Percentiles rank a stretch among this genome's conserved stretches.
phyloP scores from a whole-genome alignment of 2,329 filamentous ascomycete species.

The Epichloe coenophiala region DNA sequence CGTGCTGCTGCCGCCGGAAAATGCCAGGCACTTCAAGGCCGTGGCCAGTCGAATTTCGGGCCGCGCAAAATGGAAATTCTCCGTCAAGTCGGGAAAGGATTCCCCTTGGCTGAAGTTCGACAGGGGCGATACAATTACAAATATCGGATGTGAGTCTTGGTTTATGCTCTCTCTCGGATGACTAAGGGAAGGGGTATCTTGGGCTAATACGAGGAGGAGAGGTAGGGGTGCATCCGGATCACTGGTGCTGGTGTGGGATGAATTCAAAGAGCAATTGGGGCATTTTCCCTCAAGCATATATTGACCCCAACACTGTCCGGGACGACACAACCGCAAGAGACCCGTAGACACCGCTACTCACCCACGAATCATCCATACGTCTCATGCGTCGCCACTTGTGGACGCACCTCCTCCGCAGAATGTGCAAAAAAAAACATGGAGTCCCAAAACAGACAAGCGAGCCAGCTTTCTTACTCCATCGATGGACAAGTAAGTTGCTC shows the following conservation, averaged over 20 bases:
- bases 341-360: too few species aligned
- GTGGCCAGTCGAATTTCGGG: constrained; percentile 33
- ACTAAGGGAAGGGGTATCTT: background rate
- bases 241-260: constrained; percentile 44
- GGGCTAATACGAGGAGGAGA: constrained; percentile 2
- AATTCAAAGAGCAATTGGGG: constrained; percentile 39
- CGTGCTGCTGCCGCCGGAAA: constrained; percentile 32
- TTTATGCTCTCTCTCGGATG: background rate
- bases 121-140: constrained; percentile 54
- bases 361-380: too few species aligned
- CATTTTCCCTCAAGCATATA: constrained; percentile 37
- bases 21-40: constrained; percentile 30
- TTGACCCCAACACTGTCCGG: constrained; percentile 31
- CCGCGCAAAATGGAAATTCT: constrained; percentile 39
- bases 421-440: background rate
- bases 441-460: background rate
- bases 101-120: constrained; percentile 45
- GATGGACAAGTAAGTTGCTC: background rate
- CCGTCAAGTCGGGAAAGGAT: constrained; percentile 28
- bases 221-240: constrained; percentile 30
- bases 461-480: background rate
- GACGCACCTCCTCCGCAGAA: background rate
- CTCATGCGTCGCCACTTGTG: too few species aligned
- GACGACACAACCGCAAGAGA: constrained; percentile 11
- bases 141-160: constrained; percentile 40